Evolutionary conservation across 2,329 filamentous ascomycete genomes (phyloP), one percentile per base, ranked within the genome.

Genomic region (Cladosporium sphaerospermum): DNA sequence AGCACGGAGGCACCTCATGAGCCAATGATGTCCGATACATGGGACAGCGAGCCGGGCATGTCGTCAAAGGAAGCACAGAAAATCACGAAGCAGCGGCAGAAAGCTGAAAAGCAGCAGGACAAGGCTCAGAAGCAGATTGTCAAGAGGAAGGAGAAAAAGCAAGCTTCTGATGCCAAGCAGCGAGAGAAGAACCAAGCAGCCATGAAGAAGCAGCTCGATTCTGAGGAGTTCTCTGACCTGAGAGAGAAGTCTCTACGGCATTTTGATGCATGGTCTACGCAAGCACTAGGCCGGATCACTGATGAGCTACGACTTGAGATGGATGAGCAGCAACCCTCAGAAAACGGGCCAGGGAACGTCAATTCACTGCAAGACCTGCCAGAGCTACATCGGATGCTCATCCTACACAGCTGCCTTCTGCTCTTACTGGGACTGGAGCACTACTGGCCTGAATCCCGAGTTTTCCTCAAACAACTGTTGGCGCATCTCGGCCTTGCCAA

Each of bases 131-230:
- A 9, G 53, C 52, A 37, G 34, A 49, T 33, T 48, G 36, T 36
- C 37, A 53, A 31, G 13, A 33, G 23, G 53, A 60, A 47, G 54
- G 56, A 31, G 52, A 16, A 34, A 34, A 45, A 23, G 33, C 34
- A 49, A 9, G 16, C 18, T 13, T 57, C 52, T 45, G 33, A 46
- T 13, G 43, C 45, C 9, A 54, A 55, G 18, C 45, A 57, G 16
- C 39, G 39, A 18, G 39, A 41, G 16, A 41, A 41, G 39, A 14
- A 18, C 2, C n/a, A 41, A 18, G 14, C 39, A 9, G 39, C 39
- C 13, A 41, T 41, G 4, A 18, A 18, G 39, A 41, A 41, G 14
- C 11, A 41, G n/a, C 9, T 41, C 39, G 16, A 41, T 41, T 41
- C 39, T 16, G 39, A 41, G 9, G 39, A 41, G 14, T 41, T 41